Base-by-base conservation (phyloP, 495 filamentous ascomycete genomes). In the Xylaria curta region DNA sequence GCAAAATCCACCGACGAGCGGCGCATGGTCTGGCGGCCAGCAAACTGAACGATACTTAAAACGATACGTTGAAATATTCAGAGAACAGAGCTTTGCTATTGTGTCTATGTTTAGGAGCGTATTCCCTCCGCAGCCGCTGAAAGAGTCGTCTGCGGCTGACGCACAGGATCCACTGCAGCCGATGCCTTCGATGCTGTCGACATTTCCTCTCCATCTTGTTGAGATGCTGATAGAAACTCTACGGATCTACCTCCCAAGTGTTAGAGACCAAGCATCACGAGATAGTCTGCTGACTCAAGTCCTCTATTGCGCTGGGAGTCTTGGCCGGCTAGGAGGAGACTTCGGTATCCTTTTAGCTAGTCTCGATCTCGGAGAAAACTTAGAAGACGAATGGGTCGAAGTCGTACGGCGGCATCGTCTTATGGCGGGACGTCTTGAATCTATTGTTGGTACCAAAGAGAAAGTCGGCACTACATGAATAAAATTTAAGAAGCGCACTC, bases 21-120 rank as follows among this genome's bases (percentile, higher is more conserved):
- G 73, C 42, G 73, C 77, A n/a, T 93, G 91, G 91, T 88, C 90
- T 0, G 89, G 87, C 7, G 96, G 95, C 0, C 93, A 97, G 76
- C 96, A 99, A 76, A 97, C 95, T 2, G 97, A 98, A 77, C 87
- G 93, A 31, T 99, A 94, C 74, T 83, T 99, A 47, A 99, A 99
- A 79, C 85, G 93, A 65, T 99, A 97, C 82, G 91, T 99, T 75
- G 97, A 99, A 80, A 97, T 98, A 38, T 98, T 98, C 82, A 92
- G 97, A 65, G 97, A 99, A 81, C 97, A 99, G 81, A 96, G 93
- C 76, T 99, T 99, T 77, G 92, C 92, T 13, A 97, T 98, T 70
- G 88, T 98, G 26, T 94, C 92, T 24, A 92, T 98, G 87, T 97
- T 96, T 79, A 92, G 90, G 72, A 93, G 89, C 75, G 96, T 98